Evolutionary conservation across 495 filamentous ascomycete genomes (phyloP).

Genomic region (Viridothelium virens): DNA sequence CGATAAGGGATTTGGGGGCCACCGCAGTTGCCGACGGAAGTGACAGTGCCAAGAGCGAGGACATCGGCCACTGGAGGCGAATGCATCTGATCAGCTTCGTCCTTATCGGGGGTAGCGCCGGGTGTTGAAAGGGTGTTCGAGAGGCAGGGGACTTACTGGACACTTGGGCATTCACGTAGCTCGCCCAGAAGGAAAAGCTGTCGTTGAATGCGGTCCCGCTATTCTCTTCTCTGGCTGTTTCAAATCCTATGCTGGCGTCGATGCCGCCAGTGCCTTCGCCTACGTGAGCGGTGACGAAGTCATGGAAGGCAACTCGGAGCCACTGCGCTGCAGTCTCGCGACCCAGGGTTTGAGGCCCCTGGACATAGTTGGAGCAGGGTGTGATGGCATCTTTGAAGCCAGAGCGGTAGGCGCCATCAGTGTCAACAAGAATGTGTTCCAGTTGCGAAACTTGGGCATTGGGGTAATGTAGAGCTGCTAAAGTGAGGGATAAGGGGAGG

Average conservation of each 20-base stretch:
- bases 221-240: conserved; percentile 16
- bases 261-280: conserved; percentile 16
- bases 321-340: conserved; percentile 19
- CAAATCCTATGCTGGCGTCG: conserved; percentile 17
- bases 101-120: neutral
- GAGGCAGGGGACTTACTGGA: neutral
- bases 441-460: conserved; percentile 7
- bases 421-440: conserved; percentile 1
- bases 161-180: conserved; percentile 1
- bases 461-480: neutral
- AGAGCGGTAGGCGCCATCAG: conserved; percentile 9
- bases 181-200: conserved; percentile 13
- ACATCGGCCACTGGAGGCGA: conserved; percentile 13
- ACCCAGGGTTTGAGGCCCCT: conserved; percentile 4
- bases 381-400: conserved; percentile 9
- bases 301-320: conserved; percentile 20
- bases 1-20: conserved; percentile 8
- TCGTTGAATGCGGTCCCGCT: conserved; percentile 19
- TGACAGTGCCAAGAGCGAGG: conserved; percentile 11
- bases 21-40: conserved; percentile 10
- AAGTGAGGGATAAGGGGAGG: neutral
- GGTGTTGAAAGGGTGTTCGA: neutral
- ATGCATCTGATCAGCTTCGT: neutral
- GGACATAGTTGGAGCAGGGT: conserved; percentile 5
- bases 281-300: conserved; percentile 16